phyloP scores from a whole-genome alignment of 2,329 filamentous ascomycete genomes.

The Cercospora canescens region DNA sequence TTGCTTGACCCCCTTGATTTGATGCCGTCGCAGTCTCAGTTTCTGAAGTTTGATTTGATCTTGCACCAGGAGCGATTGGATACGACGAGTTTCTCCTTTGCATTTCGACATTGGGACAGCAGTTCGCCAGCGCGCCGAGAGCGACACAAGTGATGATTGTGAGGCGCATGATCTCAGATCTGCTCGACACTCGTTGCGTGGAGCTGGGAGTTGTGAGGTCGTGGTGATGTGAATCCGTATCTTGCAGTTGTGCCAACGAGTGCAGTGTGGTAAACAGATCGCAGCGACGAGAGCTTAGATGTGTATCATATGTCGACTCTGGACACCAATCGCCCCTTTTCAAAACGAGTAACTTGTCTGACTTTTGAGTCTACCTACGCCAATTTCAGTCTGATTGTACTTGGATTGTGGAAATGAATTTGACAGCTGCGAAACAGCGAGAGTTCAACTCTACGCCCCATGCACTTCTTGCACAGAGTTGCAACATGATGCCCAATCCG shows the following conservation, averaged over 20 bases:
- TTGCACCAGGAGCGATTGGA: constrained; percentile 3
- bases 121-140: background rate
- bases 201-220: background rate
- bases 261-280: no score
- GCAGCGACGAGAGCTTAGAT: background rate
- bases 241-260: no score
- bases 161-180: background rate
- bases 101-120: constrained; percentile 5
- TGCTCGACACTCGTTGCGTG: background rate
- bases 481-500: background rate
- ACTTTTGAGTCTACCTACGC: background rate
- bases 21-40: background rate
- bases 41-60: background rate
- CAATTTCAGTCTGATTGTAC: background rate
- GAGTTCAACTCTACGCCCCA: background rate
- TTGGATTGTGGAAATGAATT: background rate
- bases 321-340: background rate
- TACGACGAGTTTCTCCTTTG: constrained; percentile 1
- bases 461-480: background rate
- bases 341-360: background rate
- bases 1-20: background rate
- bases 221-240: no score
- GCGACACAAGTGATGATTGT: background rate
- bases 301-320: background rate
- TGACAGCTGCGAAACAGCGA: background rate